Base-by-base conservation (phyloP, 257 asterid genomes). In the Rauvolfia tetraphylla region DNA sequence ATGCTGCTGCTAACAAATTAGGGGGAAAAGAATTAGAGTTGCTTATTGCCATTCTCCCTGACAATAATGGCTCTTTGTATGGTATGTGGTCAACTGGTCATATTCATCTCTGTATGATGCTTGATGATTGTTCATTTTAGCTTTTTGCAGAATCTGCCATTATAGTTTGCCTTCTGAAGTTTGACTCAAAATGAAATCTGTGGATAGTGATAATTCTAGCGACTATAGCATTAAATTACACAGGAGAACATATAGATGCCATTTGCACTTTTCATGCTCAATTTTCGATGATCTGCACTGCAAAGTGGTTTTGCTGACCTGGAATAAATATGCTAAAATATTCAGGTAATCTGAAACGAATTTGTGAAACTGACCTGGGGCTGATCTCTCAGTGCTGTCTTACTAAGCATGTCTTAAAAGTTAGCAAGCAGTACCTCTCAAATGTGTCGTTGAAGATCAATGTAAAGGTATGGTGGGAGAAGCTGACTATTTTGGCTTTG, bases 311-410 rank as follows among this genome's bases (percentile, higher is more conserved):
- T 42, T 36, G 39, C 41, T 71, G 7, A 23, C 36, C 18, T 34
- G 12, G 34, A 14, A 20, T 25, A n/a, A 38, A 54, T 18, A 33
- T 79, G 71, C 39, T 70, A n/a, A n/a, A 25, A 29, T 75, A 7
- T 51, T 44, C 78, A 82, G 85, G 85, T 73, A 73, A 46, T 77
- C 33, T 82, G 81, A 82, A 82, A 25, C 82, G 85, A 48, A 82
- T 78, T 29, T 82, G 85, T 36, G 83, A 82, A 66, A 82, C 85
- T 42, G 85, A 82, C 41, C 67, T 82, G 67, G 85, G 85, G 39
- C 53, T 82, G 61, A 75, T 82, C 61, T 82, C 80, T 65, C 85
- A 82, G 51, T 82, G 85, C 74, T 82, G 85, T 72, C 80, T 82
- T 27, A 71, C 85, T 36, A 75, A 82, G 65, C 62, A 82, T 56